phyloP scores from a whole-genome alignment of 2,329 filamentous ascomycete genomes.

The Xylaria sp. region DNA sequence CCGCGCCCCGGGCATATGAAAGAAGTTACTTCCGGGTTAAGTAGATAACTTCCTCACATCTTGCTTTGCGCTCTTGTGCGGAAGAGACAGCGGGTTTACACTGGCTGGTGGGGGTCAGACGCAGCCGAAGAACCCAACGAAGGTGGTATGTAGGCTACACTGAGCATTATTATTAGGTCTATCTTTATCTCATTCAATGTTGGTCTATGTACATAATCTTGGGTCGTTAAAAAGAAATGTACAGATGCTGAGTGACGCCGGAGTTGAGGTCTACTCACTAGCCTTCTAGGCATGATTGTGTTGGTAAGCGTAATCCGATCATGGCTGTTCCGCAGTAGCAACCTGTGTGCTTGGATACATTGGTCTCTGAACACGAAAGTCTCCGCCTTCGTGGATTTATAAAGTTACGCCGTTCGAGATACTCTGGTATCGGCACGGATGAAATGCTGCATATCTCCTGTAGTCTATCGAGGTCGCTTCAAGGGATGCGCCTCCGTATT shows the following conservation, averaged over 20 bases:
- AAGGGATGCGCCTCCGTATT: conserved; percentile 57
- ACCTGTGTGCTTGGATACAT: background rate
- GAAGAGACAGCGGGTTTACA: too few relatives aligned
- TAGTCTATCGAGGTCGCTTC: conserved; percentile 19
- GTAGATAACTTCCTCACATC: too few relatives aligned
- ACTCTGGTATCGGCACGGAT: background rate
- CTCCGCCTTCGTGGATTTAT: background rate
- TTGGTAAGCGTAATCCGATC: too few relatives aligned
- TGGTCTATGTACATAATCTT: background rate
- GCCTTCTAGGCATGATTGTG: background rate
- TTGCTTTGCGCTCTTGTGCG: too few relatives aligned
- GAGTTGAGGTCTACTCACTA: background rate
- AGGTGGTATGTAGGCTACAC: background rate
- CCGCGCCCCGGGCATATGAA: too few relatives aligned
- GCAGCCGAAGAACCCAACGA: background rate
- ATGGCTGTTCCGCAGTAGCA: background rate
- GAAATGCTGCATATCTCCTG: background rate
- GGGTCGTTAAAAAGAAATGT: background rate
- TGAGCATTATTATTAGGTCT: background rate
- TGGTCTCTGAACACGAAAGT: background rate
- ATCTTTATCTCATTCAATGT: background rate
- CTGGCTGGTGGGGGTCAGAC: too few relatives aligned
- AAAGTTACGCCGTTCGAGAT: background rate
- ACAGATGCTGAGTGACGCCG: too few relatives aligned
- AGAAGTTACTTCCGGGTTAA: too few relatives aligned